Evolutionary conservation across 805 yeast species (phyloP), one percentile per base, ranked within the genome.

Genomic region (Candida golubevii): DNA sequence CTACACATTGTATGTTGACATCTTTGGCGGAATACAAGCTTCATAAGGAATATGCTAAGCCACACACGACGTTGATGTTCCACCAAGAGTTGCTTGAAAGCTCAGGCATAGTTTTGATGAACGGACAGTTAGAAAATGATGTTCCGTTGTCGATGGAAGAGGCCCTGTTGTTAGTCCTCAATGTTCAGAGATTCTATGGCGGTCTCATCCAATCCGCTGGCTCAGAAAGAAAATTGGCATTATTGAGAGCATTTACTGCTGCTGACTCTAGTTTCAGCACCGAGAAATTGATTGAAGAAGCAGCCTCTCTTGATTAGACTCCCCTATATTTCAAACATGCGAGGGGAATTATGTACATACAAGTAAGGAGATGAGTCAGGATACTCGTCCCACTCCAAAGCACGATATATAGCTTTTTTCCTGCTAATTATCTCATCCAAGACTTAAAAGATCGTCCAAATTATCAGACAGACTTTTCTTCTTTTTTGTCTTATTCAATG

Each of bases 41-140:
- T 27, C 97, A 91, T 59, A 80, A 79, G 44, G 97, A 91, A 60
- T 93, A 74, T 64, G 96, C 99, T 8, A 83, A 88, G 60, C 98
- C 99, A 1, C 98, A 93, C 63, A 88, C 97, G 0, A 87, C 96
- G 0, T 71, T 93, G 50, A 79, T 82, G 64, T 85, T 91, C 72
- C 97, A 91, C 67, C 79, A 83, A 36, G 97, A 93, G 44, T 66
- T 91, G 40, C 69, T 67, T 6, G 64, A 72, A 0, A 72, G 74
- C 12, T 83, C 86, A 49, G 80, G 73, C 0, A 46, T 87, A 1
- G 87, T 87, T 0, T 69, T 93, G 52, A 86, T 90, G 95, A 89
- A 89, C 53, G 96, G 97, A 1, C 75, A 74, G 31, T 80, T 89
- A 4, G 96, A 89, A 59, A 67, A 72, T 39, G 90, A 88, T 42